These are phyloP conservation scores for Lycium barbarum DNA, from an alignment of 257 asterid species.

Conservation along the genomic window DNA sequence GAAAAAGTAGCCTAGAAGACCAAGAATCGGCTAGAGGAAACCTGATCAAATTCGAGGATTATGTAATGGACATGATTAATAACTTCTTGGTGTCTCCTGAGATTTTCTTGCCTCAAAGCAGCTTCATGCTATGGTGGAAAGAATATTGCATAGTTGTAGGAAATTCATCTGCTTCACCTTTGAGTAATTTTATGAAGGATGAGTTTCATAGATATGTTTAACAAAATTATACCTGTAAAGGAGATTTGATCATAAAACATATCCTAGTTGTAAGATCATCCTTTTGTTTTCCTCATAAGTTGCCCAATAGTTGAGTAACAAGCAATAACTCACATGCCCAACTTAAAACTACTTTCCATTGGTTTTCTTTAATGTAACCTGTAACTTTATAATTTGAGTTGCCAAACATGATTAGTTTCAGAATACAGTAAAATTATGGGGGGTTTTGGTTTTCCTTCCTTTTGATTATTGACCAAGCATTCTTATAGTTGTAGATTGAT, in stretches of 20 bases:
- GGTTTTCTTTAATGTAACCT: background rate
- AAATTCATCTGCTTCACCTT: slow-evolving; percentile 24
- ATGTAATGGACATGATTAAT: slow-evolving; percentile 41
- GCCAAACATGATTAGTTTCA: background rate
- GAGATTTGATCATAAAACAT: background rate
- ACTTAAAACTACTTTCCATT: background rate
- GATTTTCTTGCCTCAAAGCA: slow-evolving; percentile 37
- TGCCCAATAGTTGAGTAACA: background rate
- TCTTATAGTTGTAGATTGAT: slow-evolving; percentile 3
- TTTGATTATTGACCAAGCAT: background rate
- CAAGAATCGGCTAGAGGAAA: slow-evolving; percentile 24
- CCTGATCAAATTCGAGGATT: slow-evolving; percentile 35
- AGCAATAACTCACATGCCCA: background rate
- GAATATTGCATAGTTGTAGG: slow-evolving; percentile 31
- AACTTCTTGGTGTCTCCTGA: slow-evolving; percentile 38
- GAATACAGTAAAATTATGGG: background rate
- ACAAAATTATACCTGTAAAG: background rate
- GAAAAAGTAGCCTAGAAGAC: slow-evolving; percentile 28
- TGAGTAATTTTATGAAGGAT: slow-evolving; percentile 22
- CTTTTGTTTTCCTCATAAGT: background rate
- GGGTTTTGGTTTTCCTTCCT: background rate
- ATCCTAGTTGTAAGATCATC: background rate
- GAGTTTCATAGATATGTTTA: slow-evolving; percentile 24
- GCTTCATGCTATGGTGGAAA: slow-evolving; percentile 45
- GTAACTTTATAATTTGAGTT: background rate